Conservation (phyloP, 768 basidiomycete species). For the Vararia minispora region DNA sequence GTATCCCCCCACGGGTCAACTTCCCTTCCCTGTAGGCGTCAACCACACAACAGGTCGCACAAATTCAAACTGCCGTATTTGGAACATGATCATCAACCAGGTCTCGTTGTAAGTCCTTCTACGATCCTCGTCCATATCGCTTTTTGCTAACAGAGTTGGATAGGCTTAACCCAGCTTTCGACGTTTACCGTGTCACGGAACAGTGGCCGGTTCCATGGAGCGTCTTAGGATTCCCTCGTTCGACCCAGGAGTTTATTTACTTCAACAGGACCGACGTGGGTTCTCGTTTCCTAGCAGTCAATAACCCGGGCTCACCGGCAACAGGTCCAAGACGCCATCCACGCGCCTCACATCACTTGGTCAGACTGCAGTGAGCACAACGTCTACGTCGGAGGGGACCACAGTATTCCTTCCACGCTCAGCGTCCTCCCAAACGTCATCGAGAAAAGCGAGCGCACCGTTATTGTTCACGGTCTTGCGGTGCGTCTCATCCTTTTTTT, state of each 20-base stretch:
- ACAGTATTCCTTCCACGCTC: conserved; percentile 21
- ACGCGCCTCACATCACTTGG: conserved; percentile 26
- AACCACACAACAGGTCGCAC: conserved; percentile 18
- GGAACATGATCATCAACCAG: conserved; percentile 37
- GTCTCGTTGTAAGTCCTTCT: conserved; percentile 36
- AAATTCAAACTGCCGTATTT: conserved; percentile 31
- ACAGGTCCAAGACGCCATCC: conserved; percentile 26
- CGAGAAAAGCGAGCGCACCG: conserved; percentile 24
- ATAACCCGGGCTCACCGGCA: background rate
- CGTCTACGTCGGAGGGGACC: conserved; percentile 22
- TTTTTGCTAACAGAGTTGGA: background rate
- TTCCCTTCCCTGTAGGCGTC: conserved; percentile 22
- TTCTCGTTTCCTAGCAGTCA: too few relatives aligned
- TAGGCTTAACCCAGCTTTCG: conserved; percentile 45
- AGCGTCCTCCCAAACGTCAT: conserved; percentile 27
- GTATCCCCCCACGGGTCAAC: conserved; percentile 23
- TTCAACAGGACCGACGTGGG: conserved; percentile 39
- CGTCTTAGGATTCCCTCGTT: conserved; percentile 18
- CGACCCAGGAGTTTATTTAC: conserved; percentile 44
- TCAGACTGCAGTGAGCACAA: conserved; percentile 15
- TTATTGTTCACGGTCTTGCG: conserved; percentile 24
- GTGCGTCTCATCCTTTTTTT: too few relatives aligned
- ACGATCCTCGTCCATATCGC: too few relatives aligned
- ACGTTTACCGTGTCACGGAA: conserved; percentile 46
- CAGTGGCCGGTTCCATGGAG: conserved; percentile 42